phyloP scores from a whole-genome alignment of 2,329 filamentous ascomycete genomes.

The Coniochaeta hoffmannii region DNA sequence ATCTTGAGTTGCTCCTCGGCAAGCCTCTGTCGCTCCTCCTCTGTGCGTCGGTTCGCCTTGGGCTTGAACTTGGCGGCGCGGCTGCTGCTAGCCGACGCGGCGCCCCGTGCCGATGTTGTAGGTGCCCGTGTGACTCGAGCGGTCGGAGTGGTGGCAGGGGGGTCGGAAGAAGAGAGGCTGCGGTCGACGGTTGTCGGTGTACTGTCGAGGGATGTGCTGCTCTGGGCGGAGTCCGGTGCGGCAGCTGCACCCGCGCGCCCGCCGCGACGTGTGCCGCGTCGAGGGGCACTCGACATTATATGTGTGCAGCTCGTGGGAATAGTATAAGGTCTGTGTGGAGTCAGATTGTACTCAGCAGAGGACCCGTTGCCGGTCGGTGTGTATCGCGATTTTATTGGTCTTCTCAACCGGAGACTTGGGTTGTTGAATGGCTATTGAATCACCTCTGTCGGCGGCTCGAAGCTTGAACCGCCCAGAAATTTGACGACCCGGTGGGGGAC shows the following conservation, averaged over 20 bases:
- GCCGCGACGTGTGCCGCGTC: not conserved
- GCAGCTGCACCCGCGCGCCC: not conserved
- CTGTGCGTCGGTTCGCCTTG: conserved; percentile 23
- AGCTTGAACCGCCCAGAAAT: not conserved
- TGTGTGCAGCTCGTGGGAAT: not conserved
- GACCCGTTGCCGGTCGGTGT: not conserved
- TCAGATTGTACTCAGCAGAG: not conserved
- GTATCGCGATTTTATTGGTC: not conserved
- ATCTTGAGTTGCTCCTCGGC: conserved; percentile 26
- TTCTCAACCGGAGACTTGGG: not conserved
- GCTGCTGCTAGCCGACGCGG: conserved; percentile 1
- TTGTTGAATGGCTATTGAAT: not conserved
- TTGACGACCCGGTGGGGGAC: not conserved
- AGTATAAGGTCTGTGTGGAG: not conserved
- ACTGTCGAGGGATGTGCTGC: not conserved
- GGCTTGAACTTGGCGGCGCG: conserved; percentile 22
- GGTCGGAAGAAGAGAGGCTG: not conserved
- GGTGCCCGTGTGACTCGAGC: not conserved
- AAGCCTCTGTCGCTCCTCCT: conserved; percentile 26
- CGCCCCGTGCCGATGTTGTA: not conserved
- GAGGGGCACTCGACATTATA: not conserved
- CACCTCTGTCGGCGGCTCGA: not conserved
- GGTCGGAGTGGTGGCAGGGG: not conserved
- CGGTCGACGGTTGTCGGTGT: not conserved
- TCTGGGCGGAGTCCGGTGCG: not conserved